Conservation (phyloP, 23 red algal genomes). For the Gracilaria gracilis region DNA sequence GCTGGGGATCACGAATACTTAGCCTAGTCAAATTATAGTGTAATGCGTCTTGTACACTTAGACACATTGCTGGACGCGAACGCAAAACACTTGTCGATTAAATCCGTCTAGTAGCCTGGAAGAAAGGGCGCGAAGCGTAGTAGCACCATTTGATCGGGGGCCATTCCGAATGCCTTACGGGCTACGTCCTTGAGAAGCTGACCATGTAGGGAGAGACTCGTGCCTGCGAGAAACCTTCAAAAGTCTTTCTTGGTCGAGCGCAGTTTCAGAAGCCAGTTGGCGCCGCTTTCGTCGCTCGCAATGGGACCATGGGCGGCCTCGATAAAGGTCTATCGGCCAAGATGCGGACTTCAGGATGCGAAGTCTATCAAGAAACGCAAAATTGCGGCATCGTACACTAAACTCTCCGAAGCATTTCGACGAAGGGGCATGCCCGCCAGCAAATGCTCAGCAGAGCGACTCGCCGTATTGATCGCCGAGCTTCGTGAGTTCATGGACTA, state of each 20-base stretch:
- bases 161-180: neutral
- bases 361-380: slow-evolving; percentile 6
- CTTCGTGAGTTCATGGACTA: slow-evolving; percentile 55
- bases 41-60: no score
- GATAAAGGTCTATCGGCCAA: slow-evolving; percentile 27
- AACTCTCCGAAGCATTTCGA: slow-evolving; percentile 40
- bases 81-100: no score
- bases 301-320: slow-evolving; percentile 34
- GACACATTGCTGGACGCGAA: no score
- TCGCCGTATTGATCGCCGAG: slow-evolving; percentile 30
- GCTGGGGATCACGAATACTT: no score
- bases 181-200: neutral
- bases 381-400: neutral
- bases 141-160: neutral
- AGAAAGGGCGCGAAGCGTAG: neutral
- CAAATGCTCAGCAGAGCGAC: slow-evolving; percentile 39
- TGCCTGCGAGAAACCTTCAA: neutral
- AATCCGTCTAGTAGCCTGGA: neutral
- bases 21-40: no score
- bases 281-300: neutral
- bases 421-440: neutral
- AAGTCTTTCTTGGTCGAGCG: neutral
- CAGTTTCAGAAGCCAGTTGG: no score
- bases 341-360: slow-evolving; percentile 32
- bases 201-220: neutral